phyloP scores from a whole-genome alignment of 306 rosid genomes.

The Vigna angularis region DNA sequence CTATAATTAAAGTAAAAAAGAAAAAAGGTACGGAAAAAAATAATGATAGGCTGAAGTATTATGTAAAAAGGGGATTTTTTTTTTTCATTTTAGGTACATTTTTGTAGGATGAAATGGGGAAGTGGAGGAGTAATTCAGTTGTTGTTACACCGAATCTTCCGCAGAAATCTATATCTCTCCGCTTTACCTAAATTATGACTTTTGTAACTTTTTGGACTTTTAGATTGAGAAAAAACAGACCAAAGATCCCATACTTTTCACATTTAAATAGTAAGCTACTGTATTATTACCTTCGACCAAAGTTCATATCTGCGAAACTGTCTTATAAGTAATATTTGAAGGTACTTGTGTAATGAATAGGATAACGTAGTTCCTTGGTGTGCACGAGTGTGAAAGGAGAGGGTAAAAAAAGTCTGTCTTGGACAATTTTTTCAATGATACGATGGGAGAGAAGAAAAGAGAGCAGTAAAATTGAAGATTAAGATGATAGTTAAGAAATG shows the following conservation, averaged over 20 bases:
- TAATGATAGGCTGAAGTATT: neutral
- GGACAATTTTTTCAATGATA: neutral
- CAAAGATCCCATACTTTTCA: neutral
- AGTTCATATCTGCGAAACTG: too few species aligned
- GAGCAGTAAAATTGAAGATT: slow-evolving; percentile 13
- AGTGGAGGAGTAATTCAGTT: neutral
- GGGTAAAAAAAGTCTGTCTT: too few species aligned
- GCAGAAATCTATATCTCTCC: neutral
- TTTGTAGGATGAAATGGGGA: neutral
- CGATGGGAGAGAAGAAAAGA: neutral
- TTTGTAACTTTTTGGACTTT: neutral
- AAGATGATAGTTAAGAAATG: neutral
- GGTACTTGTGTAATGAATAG: too few species aligned
- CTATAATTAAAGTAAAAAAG: too few species aligned
- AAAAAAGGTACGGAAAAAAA: too few species aligned
- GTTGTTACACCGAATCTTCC: neutral
- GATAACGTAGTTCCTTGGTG: too few species aligned
- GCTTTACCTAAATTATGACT: slow-evolving; percentile 20
- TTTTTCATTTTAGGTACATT: neutral
- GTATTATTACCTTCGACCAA: too few species aligned
- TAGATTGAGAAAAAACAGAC: neutral
- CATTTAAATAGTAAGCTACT: neutral
- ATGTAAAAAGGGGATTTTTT: neutral
- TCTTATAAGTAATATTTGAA: too few species aligned
- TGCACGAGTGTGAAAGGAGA: too few species aligned